phyloP scores from a whole-genome alignment of 2,329 filamentous ascomycete genomes.

The Albophoma yamanashiensis region DNA sequence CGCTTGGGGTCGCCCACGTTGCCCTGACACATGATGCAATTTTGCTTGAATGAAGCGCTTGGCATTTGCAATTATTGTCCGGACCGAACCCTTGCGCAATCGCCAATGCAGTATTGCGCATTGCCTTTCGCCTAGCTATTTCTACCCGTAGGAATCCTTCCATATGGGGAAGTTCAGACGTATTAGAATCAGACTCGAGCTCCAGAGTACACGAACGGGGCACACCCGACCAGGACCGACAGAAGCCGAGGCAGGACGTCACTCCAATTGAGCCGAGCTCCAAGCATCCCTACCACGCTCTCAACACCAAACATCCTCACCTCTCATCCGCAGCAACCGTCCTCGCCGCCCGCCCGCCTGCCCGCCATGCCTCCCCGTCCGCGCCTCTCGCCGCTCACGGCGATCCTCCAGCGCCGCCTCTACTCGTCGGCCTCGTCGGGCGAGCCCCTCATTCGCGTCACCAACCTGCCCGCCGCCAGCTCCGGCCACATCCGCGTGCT shows the following conservation, averaged over 20 bases:
- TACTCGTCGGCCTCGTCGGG: conserved; percentile 31
- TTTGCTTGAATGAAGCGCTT: no score
- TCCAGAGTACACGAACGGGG: no score
- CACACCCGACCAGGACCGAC: not conserved
- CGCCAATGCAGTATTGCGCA: not conserved
- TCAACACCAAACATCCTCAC: not conserved
- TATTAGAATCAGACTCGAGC: not conserved
- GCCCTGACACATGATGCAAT: no score
- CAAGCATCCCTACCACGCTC: not conserved
- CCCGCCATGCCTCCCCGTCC: conserved; percentile 21
- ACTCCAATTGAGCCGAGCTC: not conserved
- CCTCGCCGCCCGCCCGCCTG: not conserved
- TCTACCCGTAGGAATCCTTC: no score
- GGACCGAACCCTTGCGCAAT: no score
- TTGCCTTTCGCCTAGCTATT: no score
- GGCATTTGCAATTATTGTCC: no score
- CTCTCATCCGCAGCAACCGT: conserved; percentile 1
- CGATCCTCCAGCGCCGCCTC: conserved; percentile 14
- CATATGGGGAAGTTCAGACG: not conserved
- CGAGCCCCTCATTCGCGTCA: conserved; percentile 54
- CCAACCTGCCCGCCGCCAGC: conserved; percentile 65
- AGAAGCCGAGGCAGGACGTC: not conserved
- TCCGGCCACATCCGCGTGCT: conserved; percentile 80
- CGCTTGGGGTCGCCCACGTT: no score
- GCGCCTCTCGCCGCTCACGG: conserved; percentile 8